A percentile compares a stretch with the other conserved stretches of the same genome.
Evolutionary conservation across 495 filamentous ascomycete genomes (phyloP).

Genomic region (Tirmania nivea): DNA sequence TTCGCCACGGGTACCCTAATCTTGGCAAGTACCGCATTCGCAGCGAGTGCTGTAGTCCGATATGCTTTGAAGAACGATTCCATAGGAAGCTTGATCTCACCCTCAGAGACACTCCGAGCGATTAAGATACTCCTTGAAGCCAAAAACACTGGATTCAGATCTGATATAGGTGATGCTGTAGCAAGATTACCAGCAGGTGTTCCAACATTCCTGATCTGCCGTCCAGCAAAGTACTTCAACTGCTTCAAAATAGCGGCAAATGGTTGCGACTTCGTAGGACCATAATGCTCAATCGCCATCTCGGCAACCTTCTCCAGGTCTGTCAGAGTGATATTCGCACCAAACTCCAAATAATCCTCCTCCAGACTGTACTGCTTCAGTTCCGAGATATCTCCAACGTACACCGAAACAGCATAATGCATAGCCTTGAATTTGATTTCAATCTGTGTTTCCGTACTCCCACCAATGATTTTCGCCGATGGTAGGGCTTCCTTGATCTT

Average conservation of each 20-base stretch:
- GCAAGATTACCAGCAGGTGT: conserved; percentile 90
- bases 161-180: conserved; percentile 88
- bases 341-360: conserved; percentile 64
- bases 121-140: conserved; percentile 62
- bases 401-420: conserved; percentile 75
- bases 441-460: conserved; percentile 92
- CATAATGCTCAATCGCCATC: conserved; percentile 63
- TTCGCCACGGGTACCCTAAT: conserved; percentile 61
- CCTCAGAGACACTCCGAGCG: conserved; percentile 41
- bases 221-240: conserved; percentile 76
- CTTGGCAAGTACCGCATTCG: conserved; percentile 62
- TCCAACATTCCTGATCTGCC: conserved; percentile 91
- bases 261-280: conserved; percentile 44
- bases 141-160: conserved; percentile 86
- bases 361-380: conserved; percentile 57
- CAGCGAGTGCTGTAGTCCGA: conserved; percentile 57
- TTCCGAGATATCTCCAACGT: conserved; percentile 80
- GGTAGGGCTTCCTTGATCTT: conserved; percentile 77
- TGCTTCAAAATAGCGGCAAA: conserved; percentile 57
- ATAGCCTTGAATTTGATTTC: conserved; percentile 96
- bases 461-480: conserved; percentile 80
- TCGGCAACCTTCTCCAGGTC: conserved; percentile 54
- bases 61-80: conserved; percentile 82
- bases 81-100: conserved; percentile 72
- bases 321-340: conserved; percentile 77